Base-by-base conservation (phyloP, 805 yeast species). In the Sungouiozyma intestinalis region DNA sequence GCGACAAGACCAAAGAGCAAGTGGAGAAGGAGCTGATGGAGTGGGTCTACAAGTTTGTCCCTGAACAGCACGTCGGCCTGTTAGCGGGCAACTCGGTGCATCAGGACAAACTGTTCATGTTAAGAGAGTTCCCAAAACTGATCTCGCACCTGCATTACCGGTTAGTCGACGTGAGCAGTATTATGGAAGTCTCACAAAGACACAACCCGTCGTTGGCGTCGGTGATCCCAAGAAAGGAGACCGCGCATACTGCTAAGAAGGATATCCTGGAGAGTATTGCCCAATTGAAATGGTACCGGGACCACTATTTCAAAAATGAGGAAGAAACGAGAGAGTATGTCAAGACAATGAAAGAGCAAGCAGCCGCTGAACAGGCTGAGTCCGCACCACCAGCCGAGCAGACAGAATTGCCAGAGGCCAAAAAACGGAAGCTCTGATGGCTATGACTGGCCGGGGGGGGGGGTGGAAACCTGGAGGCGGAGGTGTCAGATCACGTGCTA, bases 31-130 rank as follows among this genome's bases (percentile, higher is more conserved):
- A 83, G 48, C 63, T 92, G 40, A 58, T 79, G 40, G 67, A 54
- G 4, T 90, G 85, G 54, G 64, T 92, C 40, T 57, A 69, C 49
- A 66, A 66, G 48, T 74, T 69, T 50, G 69, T 84, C 8, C 74
- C 75, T 3, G 65, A 65, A 14, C 65, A 67, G 9, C 67, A 76
- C 2, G 64, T 67, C 16, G 97, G 87, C 2, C 64, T 92, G 0
- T 62, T 92, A 42, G 95, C 94, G 0, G 99, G 99, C 2, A 92
- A 90, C 52, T 74, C 95, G 0, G 79, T 92, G 16, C 97, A 92
- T 60, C 80, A 85, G 79, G 99, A 92, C 60, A 74, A 86, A 45
- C 70, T 82, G 40, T 92, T 90, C 62, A 73, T 92, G 81, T 66
- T 77, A 57, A 71, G 75, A 41, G 95, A 90, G 54, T 79, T 92